Evolutionary conservation across 2,329 filamentous ascomycete species (phyloP), one percentile per base, ranked within the genome.

Genomic region (Hymenoscyphus infarciens): DNA sequence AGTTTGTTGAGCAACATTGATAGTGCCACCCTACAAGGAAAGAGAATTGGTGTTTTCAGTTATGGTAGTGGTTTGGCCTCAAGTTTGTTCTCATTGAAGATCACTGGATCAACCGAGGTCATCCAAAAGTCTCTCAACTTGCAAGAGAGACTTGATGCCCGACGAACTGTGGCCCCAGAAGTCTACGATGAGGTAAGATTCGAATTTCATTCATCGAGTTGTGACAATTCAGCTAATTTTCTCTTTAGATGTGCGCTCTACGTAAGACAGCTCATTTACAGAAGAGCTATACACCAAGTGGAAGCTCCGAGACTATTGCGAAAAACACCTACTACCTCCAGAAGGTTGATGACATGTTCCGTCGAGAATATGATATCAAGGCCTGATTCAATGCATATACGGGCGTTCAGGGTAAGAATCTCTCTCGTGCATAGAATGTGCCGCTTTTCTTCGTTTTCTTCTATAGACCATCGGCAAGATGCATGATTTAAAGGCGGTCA

Each of bases 331-430:
- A 94, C 81, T 95, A 93, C 80, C 83, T 95, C 63, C 86, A 85
- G 74, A 87, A 88, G 75, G 84, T 95, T 56, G 90, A 95, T 73
- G 89, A 91, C 71, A 92, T 92, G 89, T 95, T 91, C 87, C 87
- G 89, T 80, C 86, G 91, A 72, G 84, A 84, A 75, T 95, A 95
- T 78, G 79, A 82, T 62, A 75, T 93, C 79, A 90, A 93, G 83
- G 87, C 83, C 76, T 93, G 68, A 67, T 64, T 60, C 19, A 42
- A 22, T 38, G 27, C 54, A 49, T 25, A 38, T 54, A 25, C 25
- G 2, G 57, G 57, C n/a, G 57, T 60, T 54, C 22, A 35, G 57
- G 57, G 29, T 53, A 54, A 15, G 38, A 54, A 15, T 27, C 31
- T 31, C 42, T 60, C 52, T 53, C 64, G 27, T 15, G 25, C 55